phyloP scores from a whole-genome alignment of 2,329 filamentous ascomycete species.

The Simplicillium sp. region DNA sequence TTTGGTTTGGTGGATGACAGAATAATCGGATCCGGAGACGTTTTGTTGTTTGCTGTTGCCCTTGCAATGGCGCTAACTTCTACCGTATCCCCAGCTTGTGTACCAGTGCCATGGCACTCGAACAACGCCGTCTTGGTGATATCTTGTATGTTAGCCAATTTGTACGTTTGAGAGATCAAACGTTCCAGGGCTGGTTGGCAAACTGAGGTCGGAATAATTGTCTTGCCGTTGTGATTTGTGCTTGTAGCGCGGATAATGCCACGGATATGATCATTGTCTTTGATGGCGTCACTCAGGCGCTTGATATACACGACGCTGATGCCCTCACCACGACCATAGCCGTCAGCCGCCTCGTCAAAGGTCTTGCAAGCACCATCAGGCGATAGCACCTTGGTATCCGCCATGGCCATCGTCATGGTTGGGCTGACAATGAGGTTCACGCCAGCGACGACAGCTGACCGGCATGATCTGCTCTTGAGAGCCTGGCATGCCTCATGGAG shows the following conservation, averaged over 20 bases:
- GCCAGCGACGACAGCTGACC: conserved; percentile 20
- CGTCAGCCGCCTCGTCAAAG: conserved; percentile 20
- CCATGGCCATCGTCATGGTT: conserved; percentile 11
- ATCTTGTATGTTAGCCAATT: background rate
- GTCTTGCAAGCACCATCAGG: conserved; percentile 15
- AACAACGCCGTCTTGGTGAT: conserved; percentile 15
- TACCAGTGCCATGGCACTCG: conserved; percentile 12
- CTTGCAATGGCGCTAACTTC: conserved; percentile 6
- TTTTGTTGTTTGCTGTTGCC: conserved; percentile 4
- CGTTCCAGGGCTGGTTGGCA: background rate
- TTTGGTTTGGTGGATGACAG: conserved; percentile 12
- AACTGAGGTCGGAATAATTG: conserved; percentile 20
- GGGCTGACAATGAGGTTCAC: conserved; percentile 21
- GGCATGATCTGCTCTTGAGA: conserved; percentile 16
- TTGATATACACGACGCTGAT: conserved; percentile 19
- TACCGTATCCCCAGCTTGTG: conserved; percentile 7
- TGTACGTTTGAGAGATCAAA: background rate
- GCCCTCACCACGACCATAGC: conserved; percentile 22
- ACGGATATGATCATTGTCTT: conserved; percentile 8
- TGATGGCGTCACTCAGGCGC: conserved; percentile 15
- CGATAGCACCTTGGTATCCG: conserved; percentile 12
- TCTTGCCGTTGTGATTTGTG: conserved; percentile 1
- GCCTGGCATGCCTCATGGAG: conserved; percentile 21
- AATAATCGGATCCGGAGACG: conserved; percentile 3
- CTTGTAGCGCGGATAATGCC: background rate